A percentile compares a stretch with the other conserved stretches of the same genome.
Evolutionary conservation across 108 stramenopile species (phyloP).

Genomic region (Cylindrotheca closterium): DNA sequence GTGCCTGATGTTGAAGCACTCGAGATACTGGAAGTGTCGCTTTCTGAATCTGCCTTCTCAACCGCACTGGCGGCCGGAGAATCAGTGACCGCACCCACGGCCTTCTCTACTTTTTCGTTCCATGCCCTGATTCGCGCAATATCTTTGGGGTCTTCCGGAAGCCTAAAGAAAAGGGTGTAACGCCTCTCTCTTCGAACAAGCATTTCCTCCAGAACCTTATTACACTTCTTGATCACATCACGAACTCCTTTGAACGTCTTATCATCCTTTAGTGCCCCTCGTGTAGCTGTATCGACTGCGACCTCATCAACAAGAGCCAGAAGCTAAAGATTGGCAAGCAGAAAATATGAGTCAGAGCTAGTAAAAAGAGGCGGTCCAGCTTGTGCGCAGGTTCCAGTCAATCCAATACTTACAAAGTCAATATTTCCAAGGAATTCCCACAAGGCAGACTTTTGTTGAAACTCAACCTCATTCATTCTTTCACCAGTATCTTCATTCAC

Average conservation of each 20-base stretch:
- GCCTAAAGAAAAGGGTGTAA: constrained; percentile 78
- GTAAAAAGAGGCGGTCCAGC: background rate
- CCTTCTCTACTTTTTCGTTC: constrained; percentile 84
- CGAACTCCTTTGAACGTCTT: constrained; percentile 78
- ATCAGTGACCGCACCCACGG: constrained; percentile 68
- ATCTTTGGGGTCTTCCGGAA: constrained; percentile 52
- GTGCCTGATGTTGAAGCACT: constrained; percentile 41
- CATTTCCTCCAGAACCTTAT: constrained; percentile 82
- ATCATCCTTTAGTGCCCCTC: constrained; percentile 85
- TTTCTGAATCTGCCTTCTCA: constrained; percentile 40
- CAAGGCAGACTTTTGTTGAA: constrained; percentile 44
- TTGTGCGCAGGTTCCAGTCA: constrained; percentile 1
- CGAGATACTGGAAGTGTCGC: constrained; percentile 32
- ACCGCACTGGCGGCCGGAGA: constrained; percentile 17
- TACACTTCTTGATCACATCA: constrained; percentile 88
- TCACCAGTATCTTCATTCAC: constrained; percentile 27
- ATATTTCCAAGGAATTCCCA: constrained; percentile 85
- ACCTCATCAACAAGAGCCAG: constrained; percentile 84
- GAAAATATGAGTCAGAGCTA: constrained; percentile 2
- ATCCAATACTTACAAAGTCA: constrained; percentile 65
- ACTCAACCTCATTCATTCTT: constrained; percentile 33
- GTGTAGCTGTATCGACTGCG: constrained; percentile 80
- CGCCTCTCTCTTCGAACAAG: constrained; percentile 71
- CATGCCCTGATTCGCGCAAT: constrained; percentile 70
- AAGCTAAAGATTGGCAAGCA: constrained; percentile 26